Conservation (phyloP, 768 basidiomycete species). For the Boletellus ananiceps region DNA sequence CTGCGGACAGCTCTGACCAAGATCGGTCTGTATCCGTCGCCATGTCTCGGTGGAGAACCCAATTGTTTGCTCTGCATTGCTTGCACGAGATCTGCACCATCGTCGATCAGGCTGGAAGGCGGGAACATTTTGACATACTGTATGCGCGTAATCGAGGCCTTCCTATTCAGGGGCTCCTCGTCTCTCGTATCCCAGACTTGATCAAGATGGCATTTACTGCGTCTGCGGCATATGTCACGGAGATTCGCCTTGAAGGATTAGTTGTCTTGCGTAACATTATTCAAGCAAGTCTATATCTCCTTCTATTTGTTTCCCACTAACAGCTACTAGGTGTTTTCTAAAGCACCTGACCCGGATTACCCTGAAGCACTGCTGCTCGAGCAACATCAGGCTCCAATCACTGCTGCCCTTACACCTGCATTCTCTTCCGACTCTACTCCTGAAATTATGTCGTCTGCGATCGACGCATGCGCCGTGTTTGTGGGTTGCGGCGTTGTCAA, state of each 20-base stretch:
- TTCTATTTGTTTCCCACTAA: slow-evolving; percentile 3
- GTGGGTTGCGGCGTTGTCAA: slow-evolving; percentile 94
- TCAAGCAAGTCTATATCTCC: slow-evolving; percentile 46
- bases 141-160: slow-evolving; percentile 62
- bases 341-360: slow-evolving; percentile 87
- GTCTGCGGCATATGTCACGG: slow-evolving; percentile 92
- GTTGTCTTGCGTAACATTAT: slow-evolving; percentile 90
- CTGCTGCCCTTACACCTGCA: slow-evolving; percentile 93
- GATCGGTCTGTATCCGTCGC: slow-evolving; percentile 36
- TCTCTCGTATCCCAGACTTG: slow-evolving; percentile 84
- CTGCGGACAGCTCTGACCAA: slow-evolving; percentile 26
- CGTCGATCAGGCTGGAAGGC: slow-evolving; percentile 64
- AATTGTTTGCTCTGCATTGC: slow-evolving; percentile 90
- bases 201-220: slow-evolving; percentile 99
- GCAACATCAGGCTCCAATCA: slow-evolving; percentile 97
- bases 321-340: slow-evolving; percentile 69
- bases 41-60: slow-evolving; percentile 93
- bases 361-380: slow-evolving; percentile 87
- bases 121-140: slow-evolving; percentile 79
- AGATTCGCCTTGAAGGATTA: slow-evolving; percentile 89
- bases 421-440: slow-evolving; percentile 95
- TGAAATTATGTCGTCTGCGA: slow-evolving; percentile 88
- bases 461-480: slow-evolving; percentile 91
- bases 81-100: slow-evolving; percentile 83
- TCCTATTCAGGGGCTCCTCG: slow-evolving; percentile 59